These are phyloP conservation scores for Acanthamoeba sp. DNA, from an alignment of 208 protist species.

Conservation along the genomic window DNA sequence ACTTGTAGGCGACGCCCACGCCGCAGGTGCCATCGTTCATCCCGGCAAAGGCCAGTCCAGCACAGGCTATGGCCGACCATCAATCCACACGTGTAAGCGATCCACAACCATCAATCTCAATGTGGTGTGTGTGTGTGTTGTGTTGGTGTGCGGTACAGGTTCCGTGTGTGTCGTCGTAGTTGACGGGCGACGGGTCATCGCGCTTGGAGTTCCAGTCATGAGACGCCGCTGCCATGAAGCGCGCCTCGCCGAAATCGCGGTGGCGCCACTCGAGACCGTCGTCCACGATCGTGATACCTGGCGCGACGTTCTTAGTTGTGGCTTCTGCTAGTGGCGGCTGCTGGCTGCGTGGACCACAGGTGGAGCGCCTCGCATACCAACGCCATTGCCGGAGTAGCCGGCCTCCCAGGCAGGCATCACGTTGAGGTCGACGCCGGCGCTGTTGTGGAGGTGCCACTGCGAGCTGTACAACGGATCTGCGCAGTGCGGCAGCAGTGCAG, in stretches of 20 bases:
- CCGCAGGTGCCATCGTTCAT: constrained; percentile 12
- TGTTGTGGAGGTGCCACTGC: constrained; percentile 34
- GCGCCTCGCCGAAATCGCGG: neutral
- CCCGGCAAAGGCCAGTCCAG: constrained; percentile 25
- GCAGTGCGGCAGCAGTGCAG: too few relatives aligned
- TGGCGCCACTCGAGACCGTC: constrained; percentile 50
- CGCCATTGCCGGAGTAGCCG: neutral
- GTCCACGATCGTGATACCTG: constrained; percentile 37
- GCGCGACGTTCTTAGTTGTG: too few relatives aligned
- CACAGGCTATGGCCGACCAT: neutral
- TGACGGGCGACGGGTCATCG: constrained; percentile 5
- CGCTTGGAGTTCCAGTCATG: constrained; percentile 18
- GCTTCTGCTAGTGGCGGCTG: too few relatives aligned
- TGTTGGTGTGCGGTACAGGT: constrained; percentile 6
- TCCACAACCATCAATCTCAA: neutral
- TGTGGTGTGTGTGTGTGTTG: neutral
- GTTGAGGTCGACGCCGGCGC: neutral
- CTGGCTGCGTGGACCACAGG: too few relatives aligned
- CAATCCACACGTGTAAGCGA: too few relatives aligned
- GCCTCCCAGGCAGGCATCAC: constrained; percentile 28
- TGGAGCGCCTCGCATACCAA: too few relatives aligned
- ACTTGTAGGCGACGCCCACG: constrained; percentile 1
- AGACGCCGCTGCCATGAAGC: neutral
- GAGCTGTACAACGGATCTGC: neutral
- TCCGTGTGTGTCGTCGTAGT: constrained; percentile 18